Percentiles rank a stretch among this genome's conserved stretches.
phyloP scores from a whole-genome alignment of 139 green algal genomes.

The Chlorella sp. region DNA sequence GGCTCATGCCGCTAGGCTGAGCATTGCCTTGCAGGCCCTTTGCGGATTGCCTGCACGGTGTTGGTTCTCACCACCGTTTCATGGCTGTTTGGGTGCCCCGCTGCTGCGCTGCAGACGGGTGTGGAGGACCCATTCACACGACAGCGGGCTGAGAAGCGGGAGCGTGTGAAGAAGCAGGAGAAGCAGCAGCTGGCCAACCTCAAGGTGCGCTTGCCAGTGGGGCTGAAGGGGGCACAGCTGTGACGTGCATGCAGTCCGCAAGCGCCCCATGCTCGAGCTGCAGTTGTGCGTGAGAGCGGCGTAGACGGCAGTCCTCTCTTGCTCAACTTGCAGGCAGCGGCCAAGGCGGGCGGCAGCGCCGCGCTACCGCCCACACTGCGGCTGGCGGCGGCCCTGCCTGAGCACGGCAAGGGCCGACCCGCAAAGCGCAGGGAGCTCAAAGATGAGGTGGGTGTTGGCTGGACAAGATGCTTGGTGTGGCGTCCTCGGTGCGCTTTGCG shows the following conservation, averaged over 20 bases:
- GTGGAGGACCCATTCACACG: slow-evolving; percentile 90
- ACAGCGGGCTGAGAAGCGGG: slow-evolving; percentile 77
- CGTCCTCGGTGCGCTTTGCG: too few species aligned
- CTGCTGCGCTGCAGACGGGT: slow-evolving; percentile 60
- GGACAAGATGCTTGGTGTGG: too few species aligned
- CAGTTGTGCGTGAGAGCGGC: too few species aligned
- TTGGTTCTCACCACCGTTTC: too few species aligned
- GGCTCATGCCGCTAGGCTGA: too few species aligned
- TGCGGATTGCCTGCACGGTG: too few species aligned
- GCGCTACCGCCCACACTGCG: slow-evolving; percentile 80
- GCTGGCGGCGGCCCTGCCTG: slow-evolving; percentile 75
- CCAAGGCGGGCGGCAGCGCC: slow-evolving; percentile 54
- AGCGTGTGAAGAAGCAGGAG: slow-evolving; percentile 78
- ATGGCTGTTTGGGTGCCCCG: too few species aligned
- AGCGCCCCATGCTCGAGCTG: too few species aligned
- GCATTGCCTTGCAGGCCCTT: too few species aligned
- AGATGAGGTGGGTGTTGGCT: slow-evolving; percentile 55
- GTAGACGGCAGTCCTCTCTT: too few species aligned
- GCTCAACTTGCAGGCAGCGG: slow-evolving; percentile 21
- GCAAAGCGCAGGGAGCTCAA: slow-evolving; percentile 78
- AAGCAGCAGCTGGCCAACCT: slow-evolving; percentile 83
- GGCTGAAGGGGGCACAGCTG: too few species aligned
- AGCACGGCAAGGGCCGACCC: slow-evolving; percentile 66
- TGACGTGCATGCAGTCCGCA: too few species aligned
- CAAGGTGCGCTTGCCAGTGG: slow-evolving; percentile 45